Conservation (phyloP, 495 filamentous ascomycete genomes). For the Aspergillus conjunctus region DNA sequence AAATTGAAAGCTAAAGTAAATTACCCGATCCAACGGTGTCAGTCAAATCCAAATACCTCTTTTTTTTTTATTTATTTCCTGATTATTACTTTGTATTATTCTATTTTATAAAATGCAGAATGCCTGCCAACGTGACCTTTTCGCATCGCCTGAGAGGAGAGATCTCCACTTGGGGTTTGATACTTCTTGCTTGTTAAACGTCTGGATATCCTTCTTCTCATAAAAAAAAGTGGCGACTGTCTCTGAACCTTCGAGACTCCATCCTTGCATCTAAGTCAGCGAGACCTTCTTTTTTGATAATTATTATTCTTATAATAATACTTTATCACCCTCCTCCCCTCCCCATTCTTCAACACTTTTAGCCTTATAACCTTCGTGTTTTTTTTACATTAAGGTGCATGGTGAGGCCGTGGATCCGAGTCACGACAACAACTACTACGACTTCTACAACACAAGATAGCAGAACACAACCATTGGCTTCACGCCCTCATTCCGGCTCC, state of each 20-base stretch:
- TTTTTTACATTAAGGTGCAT: neutral
- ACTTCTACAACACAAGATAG: neutral
- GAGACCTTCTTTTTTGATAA: slow-evolving; percentile 17
- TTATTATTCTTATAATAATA: slow-evolving; percentile 18
- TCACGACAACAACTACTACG: too few relatives aligned
- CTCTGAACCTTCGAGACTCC: slow-evolving; percentile 15
- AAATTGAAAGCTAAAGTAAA: slow-evolving; percentile 25
- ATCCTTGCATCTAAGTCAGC: slow-evolving; percentile 24
- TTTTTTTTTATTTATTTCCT: slow-evolving; percentile 7
- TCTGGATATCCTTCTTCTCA: slow-evolving; percentile 15
- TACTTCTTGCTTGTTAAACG: slow-evolving; percentile 6
- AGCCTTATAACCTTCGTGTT: neutral
- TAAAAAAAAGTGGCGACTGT: slow-evolving; percentile 23
- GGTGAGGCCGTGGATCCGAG: too few relatives aligned
- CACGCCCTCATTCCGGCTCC: neutral
- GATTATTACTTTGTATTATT: slow-evolving; percentile 14
- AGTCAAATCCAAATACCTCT: slow-evolving; percentile 9
- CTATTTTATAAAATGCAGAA: slow-evolving; percentile 9
- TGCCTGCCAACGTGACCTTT: slow-evolving; percentile 26
- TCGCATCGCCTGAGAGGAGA: slow-evolving; percentile 9
- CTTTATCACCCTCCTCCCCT: neutral
- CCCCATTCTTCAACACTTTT: neutral
- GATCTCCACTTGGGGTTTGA: slow-evolving; percentile 20
- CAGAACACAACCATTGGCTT: neutral
- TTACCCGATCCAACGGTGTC: slow-evolving; percentile 35